phyloP scores from a whole-genome alignment of 2,329 filamentous ascomycete species.

The Colletotrichum eleusines region DNA sequence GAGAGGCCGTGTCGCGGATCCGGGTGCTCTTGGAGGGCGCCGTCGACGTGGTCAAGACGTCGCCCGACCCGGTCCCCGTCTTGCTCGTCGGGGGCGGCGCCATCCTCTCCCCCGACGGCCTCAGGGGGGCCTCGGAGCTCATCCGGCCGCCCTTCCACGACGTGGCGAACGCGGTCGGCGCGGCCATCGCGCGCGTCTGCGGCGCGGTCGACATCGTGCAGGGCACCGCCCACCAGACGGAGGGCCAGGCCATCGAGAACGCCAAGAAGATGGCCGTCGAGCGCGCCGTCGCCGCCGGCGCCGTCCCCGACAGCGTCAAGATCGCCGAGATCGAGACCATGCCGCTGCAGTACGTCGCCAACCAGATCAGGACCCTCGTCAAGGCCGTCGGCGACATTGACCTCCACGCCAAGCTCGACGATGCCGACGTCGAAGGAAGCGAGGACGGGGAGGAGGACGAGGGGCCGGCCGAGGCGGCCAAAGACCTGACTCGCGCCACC shows the following conservation, averaged over 20 bases:
- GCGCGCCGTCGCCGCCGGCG: conserved; percentile 41
- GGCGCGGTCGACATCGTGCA: conserved; percentile 58
- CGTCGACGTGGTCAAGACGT: conserved; percentile 47
- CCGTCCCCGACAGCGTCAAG: conserved; percentile 48
- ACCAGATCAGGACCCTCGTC: conserved; percentile 51
- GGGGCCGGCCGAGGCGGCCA: conserved; percentile 52
- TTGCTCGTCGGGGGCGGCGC: conserved; percentile 74
- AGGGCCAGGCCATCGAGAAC: conserved; percentile 43
- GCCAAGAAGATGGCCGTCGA: conserved; percentile 43
- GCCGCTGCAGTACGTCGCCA: conserved; percentile 51
- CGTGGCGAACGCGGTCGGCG: conserved; percentile 75
- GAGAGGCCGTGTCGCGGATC: conserved; percentile 42
- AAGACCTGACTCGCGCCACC: conserved; percentile 53
- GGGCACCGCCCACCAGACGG: conserved; percentile 42
- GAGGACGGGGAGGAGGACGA: conserved; percentile 54
- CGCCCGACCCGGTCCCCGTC: conserved; percentile 45
- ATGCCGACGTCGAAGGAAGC: conserved; percentile 46
- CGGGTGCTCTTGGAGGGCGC: conserved; percentile 43
- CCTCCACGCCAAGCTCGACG: conserved; percentile 53
- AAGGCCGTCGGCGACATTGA: conserved; percentile 57
- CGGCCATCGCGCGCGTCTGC: conserved; percentile 71
- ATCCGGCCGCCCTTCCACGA: conserved; percentile 68
- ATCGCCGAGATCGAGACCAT: conserved; percentile 58
- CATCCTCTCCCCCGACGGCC: conserved; percentile 66
- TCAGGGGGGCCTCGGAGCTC: conserved; percentile 67